Base-by-base conservation (phyloP, 345 rosid species). In the Raphanus raphanistrum region DNA sequence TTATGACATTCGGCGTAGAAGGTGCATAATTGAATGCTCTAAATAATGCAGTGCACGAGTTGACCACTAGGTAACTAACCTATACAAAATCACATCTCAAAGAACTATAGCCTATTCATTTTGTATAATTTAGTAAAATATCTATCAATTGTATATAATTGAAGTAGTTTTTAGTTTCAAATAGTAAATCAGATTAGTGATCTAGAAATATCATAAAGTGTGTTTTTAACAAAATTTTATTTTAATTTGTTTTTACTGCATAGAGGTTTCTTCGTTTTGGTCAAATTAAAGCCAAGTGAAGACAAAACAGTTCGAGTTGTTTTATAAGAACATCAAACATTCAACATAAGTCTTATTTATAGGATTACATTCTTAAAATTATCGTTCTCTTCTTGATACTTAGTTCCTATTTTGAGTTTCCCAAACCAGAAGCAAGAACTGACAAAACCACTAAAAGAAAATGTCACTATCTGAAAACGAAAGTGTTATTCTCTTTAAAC, bases 401-500 rank as follows among this genome's bases (percentile, higher is more conserved):
- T 17, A 17, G 71, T 33, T 28, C 52, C 41, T 29, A 27, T 26
- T 43, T 67, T 50, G 12, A 38, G 50, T 13, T 66, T n/a, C 61
- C 33, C 57, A 12, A 8, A 36, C 43, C 52, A 50, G 36, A 63
- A 10, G 55, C 55, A 48, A 48, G 55, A 48, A 48, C 55, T 48
- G 69, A 68, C 62, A 68, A 60, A 60, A n/a, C 63, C 8, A 60
- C 48, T 12, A 7, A 31, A 58, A 13, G 17, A 50, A 43, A 13
- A 25, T 48, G 15, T 31, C 8, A 60, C 36, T 68, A 17, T 31
- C 68, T 69, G 55, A 69, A 70, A 35, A 21, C 4, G 6, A 69
- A 68, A 41, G 68, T 38, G 60, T 2, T 10, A 10, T 17, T 21
- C 38, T 52, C 50, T 67, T 81, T 74, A 92, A 57, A 90, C 73